Evolutionary conservation across 108 stramenopile species (phyloP).

Genomic region (Cyclostephanos invisitatus): DNA sequence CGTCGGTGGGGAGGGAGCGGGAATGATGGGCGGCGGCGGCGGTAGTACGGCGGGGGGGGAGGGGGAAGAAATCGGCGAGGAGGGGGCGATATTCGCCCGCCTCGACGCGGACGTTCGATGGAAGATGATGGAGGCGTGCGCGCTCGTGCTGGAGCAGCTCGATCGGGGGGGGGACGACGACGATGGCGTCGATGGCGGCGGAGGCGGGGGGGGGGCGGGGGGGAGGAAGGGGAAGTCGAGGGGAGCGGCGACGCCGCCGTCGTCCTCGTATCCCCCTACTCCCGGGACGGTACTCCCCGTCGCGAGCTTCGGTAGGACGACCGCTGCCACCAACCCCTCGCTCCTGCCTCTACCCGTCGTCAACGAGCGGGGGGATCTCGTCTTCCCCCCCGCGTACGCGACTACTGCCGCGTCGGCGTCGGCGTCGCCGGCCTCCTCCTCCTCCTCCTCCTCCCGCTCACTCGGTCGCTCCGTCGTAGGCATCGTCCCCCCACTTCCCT

Average conservation of each 20-base stretch:
- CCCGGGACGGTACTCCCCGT: background rate
- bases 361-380: constrained; percentile 3
- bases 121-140: constrained; percentile 38
- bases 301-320: background rate
- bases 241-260: background rate
- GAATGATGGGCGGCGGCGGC: constrained; percentile 18
- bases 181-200: background rate
- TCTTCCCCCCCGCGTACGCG: constrained; percentile 7
- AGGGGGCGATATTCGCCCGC: constrained; percentile 20
- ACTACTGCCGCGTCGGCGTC: background rate
- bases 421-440: background rate
- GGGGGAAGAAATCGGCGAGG: constrained; percentile 5
- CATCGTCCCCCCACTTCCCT: background rate
- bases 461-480: background rate
- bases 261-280: background rate
- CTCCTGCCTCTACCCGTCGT: constrained; percentile 5
- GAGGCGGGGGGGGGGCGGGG: background rate
- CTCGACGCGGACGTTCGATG: constrained; percentile 21
- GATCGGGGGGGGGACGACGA: constrained; percentile 7
- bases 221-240: background rate
- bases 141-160: constrained; percentile 35
- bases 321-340: background rate
- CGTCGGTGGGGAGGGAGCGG: constrained; percentile 13
- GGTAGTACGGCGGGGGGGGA: background rate
- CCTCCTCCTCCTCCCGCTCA: background rate